A percentile compares a stretch with the other conserved stretches of the same genome.
Evolutionary conservation across 148 eudicot species (phyloP).

Genomic region (Cornus kousa): DNA sequence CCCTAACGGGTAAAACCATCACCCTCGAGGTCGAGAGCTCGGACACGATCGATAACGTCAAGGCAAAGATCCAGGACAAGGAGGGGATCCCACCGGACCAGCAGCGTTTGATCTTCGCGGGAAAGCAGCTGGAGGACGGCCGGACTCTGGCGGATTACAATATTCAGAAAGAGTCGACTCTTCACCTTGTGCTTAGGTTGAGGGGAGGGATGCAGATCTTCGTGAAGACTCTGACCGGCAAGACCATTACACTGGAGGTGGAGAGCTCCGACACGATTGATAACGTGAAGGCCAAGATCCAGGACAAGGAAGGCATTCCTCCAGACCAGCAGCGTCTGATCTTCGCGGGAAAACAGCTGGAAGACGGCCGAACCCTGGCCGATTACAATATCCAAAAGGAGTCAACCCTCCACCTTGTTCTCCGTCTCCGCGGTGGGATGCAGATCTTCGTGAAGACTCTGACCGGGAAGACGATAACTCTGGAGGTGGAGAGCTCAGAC

Average conservation of each 20-base stretch:
- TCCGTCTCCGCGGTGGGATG: constrained; percentile 13
- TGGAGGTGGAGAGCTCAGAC: constrained; percentile 16
- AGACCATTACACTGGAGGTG: constrained; percentile 17
- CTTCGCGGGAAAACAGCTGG: constrained; percentile 18
- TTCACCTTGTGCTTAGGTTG: neutral
- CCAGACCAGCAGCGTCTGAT: constrained; percentile 17
- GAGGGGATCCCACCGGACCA: neutral
- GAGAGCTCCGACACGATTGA: constrained; percentile 18
- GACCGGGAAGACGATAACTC: constrained; percentile 16
- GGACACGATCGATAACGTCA: neutral
- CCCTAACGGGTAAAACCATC: neutral
- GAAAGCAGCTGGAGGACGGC: neutral
- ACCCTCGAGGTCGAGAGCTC: neutral
- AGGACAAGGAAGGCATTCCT: constrained; percentile 17
- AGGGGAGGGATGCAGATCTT: neutral
- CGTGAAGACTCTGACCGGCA: neutral
- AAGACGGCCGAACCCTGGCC: constrained; percentile 12
- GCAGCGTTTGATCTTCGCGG: neutral
- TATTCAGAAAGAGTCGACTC: neutral
- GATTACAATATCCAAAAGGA: constrained; percentile 19
- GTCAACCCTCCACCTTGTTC: constrained; percentile 11
- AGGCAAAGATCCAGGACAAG: neutral
- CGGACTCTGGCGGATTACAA: neutral
- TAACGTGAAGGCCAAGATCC: constrained; percentile 15
- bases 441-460: constrained; percentile 17